These are phyloP conservation scores for Stropharia rugosoannulata DNA, from an alignment of 768 basidiomycete genomes.

Conservation along the genomic window DNA sequence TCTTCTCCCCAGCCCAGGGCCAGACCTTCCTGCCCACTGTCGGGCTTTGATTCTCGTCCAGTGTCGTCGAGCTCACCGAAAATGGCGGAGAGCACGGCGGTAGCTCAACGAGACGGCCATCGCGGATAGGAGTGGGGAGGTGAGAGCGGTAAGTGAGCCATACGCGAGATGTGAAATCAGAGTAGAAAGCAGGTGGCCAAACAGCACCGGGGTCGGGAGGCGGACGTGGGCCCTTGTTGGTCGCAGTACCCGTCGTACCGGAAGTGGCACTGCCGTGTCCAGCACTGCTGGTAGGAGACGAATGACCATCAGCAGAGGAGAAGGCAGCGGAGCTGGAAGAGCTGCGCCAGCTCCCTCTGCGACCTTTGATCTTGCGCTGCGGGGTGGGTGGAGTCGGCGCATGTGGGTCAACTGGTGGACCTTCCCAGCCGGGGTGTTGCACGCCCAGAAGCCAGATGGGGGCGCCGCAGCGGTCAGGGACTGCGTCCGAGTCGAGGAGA, in stretches of 20 bases:
- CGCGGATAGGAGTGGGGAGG: constrained; percentile 72
- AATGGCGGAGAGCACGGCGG: background rate
- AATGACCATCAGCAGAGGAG: background rate
- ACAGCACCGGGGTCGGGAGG: constrained; percentile 41
- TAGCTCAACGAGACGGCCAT: constrained; percentile 45
- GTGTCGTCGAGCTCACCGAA: background rate
- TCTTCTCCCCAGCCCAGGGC: constrained; percentile 74
- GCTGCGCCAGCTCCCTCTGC: background rate
- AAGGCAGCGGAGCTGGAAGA: background rate
- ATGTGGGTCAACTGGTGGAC: constrained; percentile 16
- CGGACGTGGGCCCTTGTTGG: background rate
- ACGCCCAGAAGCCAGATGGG: constrained; percentile 91
- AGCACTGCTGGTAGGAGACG: background rate
- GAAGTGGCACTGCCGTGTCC: background rate
- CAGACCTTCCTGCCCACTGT: constrained; percentile 50
- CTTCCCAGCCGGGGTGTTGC: constrained; percentile 73
- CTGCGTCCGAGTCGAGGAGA: constrained; percentile 87
- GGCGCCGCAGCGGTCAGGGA: constrained; percentile 77
- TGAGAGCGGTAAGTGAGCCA: constrained; percentile 94
- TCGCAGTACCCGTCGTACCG: background rate
- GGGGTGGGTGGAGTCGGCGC: constrained; percentile 6
- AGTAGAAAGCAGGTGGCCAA: constrained; percentile 85
- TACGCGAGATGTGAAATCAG: constrained; percentile 84
- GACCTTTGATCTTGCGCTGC: background rate
- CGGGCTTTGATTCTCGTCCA: constrained; percentile 25